Evolutionary conservation across 2,329 filamentous ascomycete genomes (phyloP), one percentile per base, ranked within the genome.

Genomic region (Aspergillus melleus): DNA sequence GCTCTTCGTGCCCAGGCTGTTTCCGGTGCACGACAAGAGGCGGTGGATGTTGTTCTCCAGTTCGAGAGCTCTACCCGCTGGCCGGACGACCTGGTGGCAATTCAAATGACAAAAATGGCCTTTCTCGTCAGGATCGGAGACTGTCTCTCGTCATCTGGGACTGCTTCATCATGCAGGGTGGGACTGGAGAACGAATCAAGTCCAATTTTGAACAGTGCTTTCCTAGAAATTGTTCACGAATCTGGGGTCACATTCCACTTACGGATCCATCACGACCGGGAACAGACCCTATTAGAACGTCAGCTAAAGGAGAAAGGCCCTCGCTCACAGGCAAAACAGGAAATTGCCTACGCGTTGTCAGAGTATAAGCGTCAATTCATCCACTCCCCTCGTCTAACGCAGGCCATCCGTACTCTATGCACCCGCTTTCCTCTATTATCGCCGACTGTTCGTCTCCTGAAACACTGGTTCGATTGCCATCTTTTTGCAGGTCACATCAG

Each of bases 11-110:
- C 72, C 32, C 69, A 75, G 22, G 62, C 52, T 29, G 50, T 70
- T 16, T 63, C 66, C 46, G 64, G 66, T 26, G 61, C 64, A 20
- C 61, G 59, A 32, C 61, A 67, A 8, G 64, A 69, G 11, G 89
- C 91, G 0, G 89, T 93, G 65, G 88, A 96, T 66, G 85, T 96
- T 32, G 84, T 92, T 47, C 83, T 99, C 52, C 93, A 94, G 71
- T 98, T 99, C 68, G 95, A 99, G 77, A 91, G 90, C 4, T 98
- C 95, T 6, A 89, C 88, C 50, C 89, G 91, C 66, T 99, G 95
- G 95, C 95, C 95, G 0, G 93, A 98, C 71, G 92, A 96, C 70
- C 78, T 98, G 9, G 86, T 86, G 3, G 93, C 94, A 5, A 96
- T 98, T 58, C 95, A 99, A 74, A 87, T 92, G 70, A 93, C 92